phyloP scores from a whole-genome alignment of 2,329 filamentous ascomycete species.

The Aureobasidium zeae region DNA sequence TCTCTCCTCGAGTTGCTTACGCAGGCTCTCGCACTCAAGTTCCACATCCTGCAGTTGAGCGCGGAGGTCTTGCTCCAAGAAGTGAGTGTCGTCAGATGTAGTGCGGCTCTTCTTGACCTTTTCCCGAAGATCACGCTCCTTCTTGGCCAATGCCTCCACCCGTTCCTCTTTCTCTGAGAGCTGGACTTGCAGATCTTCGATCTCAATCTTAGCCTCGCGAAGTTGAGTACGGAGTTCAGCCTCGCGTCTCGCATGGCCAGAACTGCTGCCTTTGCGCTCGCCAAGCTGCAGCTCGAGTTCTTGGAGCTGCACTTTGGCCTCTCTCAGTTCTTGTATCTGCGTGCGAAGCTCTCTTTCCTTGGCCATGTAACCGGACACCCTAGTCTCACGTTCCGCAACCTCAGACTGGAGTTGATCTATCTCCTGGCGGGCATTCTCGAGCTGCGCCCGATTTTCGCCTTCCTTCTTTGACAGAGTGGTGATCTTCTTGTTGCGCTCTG shows the following conservation, averaged over 20 bases:
- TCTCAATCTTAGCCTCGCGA: slow-evolving; percentile 27
- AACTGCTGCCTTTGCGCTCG: slow-evolving; percentile 28
- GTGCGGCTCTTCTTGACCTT: slow-evolving; percentile 24
- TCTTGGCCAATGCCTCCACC: slow-evolving; percentile 28
- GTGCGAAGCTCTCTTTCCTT: slow-evolving; percentile 32
- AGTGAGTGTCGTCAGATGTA: slow-evolving; percentile 22
- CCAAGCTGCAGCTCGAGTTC: slow-evolving; percentile 40
- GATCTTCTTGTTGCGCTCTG: slow-evolving; percentile 58
- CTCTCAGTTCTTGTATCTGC: slow-evolving; percentile 27
- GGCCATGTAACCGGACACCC: slow-evolving; percentile 20
- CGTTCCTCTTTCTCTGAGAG: slow-evolving; percentile 37
- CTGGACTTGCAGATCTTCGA: slow-evolving; percentile 29
- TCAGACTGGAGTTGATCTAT: slow-evolving; percentile 46
- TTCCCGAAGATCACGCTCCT: slow-evolving; percentile 34
- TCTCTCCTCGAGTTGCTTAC: slow-evolving; percentile 28
- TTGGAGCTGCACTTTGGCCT: slow-evolving; percentile 25
- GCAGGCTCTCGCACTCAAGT: slow-evolving; percentile 32
- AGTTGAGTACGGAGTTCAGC: slow-evolving; percentile 32
- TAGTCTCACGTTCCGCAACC: slow-evolving; percentile 37
- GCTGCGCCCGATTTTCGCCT: slow-evolving; percentile 52
- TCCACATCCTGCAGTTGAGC: slow-evolving; percentile 32
- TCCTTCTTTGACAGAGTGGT: slow-evolving; percentile 49
- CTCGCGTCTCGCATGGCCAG: slow-evolving; percentile 31
- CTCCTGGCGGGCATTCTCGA: slow-evolving; percentile 47
- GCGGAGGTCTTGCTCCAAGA: slow-evolving; percentile 33